These are phyloP conservation scores for Verticillium nonalfalfae DNA, from an alignment of 2,329 filamentous ascomycete species.

Conservation along the genomic window DNA sequence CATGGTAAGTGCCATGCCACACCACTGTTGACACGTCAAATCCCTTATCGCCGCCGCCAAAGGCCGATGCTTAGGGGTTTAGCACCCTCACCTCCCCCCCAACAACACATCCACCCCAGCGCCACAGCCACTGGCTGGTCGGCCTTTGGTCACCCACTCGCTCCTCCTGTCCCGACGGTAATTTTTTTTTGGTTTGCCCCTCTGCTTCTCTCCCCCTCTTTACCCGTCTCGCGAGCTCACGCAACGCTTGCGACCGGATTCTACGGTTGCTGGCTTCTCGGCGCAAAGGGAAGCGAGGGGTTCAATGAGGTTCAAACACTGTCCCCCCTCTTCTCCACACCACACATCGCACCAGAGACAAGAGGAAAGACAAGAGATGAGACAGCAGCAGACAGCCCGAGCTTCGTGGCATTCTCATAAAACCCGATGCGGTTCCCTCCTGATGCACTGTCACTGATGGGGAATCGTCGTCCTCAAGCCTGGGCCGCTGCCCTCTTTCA, in stretches of 20 bases:
- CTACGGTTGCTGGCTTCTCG: not conserved
- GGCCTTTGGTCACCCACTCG: not conserved
- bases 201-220: not conserved
- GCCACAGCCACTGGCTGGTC: not conserved
- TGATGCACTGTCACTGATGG: not conserved
- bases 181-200: not conserved
- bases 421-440: not conserved
- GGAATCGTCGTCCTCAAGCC: not conserved
- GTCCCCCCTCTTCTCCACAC: not conserved
- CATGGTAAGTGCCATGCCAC: not conserved
- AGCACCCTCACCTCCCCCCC: not conserved
- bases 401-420: not conserved
- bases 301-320: not conserved
- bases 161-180: not conserved
- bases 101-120: too few relatives aligned
- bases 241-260: too few relatives aligned
- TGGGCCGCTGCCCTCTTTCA: not conserved
- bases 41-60: not conserved
- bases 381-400: not conserved
- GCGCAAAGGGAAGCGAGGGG: slow-evolving; percentile 1
- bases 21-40: not conserved
- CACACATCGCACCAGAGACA: too few relatives aligned
- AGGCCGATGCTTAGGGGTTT: not conserved
- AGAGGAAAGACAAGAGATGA: not conserved
- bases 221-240: not conserved